Conservation (phyloP, 2,329 filamentous ascomycete genomes). For the Hypoxylon sp. region DNA sequence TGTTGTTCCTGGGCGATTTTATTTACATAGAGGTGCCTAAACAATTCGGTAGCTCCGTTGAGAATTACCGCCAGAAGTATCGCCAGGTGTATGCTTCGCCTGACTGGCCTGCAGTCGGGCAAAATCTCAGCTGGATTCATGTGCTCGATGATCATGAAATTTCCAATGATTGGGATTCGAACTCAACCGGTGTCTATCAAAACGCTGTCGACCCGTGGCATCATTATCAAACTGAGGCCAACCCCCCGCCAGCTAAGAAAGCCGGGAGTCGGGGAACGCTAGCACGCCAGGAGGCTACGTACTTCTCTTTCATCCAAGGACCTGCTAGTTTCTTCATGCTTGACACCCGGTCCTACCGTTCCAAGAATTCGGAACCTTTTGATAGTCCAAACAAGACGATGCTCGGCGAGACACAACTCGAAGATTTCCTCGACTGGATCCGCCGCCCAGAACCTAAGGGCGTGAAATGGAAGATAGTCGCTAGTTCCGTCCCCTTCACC, state of each 20-base stretch:
- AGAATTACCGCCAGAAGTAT: slow-evolving; percentile 92
- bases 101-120: slow-evolving; percentile 83
- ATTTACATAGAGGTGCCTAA: slow-evolving; percentile 92
- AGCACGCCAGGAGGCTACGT: slow-evolving; percentile 74
- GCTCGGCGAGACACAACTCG: slow-evolving; percentile 84
- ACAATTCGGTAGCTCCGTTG: slow-evolving; percentile 78
- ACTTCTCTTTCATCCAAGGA: slow-evolving; percentile 90
- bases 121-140: slow-evolving; percentile 96
- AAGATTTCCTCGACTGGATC: slow-evolving; percentile 85
- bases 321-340: slow-evolving; percentile 95
- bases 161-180: slow-evolving; percentile 90
- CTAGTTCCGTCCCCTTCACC: slow-evolving; percentile 93
- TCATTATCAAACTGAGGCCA: slow-evolving; percentile 87
- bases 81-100: slow-evolving; percentile 96
- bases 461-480: slow-evolving; percentile 93
- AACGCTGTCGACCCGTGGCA: slow-evolving; percentile 87
- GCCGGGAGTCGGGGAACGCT: slow-evolving; percentile 58
- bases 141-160: slow-evolving; percentile 98
- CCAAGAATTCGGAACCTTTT: slow-evolving; percentile 72
- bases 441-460: slow-evolving; percentile 78
- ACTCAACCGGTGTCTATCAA: slow-evolving; percentile 83
- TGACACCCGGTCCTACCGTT: slow-evolving; percentile 91
- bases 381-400: slow-evolving; percentile 83
- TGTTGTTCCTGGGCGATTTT: slow-evolving; percentile 89
- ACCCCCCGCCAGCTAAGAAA: slow-evolving; percentile 79